Evolutionary conservation across 2,329 filamentous ascomycete species (phyloP), one percentile per base, ranked within the genome.

Genomic region (Teratosphaeria pseudoeucalypti): DNA sequence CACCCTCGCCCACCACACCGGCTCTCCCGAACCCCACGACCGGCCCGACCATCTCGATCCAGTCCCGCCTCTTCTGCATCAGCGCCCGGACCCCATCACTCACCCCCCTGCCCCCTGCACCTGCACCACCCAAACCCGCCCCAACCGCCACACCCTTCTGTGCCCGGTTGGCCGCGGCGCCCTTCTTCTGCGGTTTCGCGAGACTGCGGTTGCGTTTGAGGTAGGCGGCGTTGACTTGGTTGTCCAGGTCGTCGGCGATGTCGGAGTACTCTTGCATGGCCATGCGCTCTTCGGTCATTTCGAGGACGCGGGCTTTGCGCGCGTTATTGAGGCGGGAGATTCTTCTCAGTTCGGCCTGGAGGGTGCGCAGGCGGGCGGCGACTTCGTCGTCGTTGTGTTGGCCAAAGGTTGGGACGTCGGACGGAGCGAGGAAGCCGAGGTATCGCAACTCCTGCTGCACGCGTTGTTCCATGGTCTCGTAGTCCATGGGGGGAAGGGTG

Each of bases 191-290:
- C 74, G 74, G 85, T 90, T 78, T 97, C 95, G 72, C 92, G 90
- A 97, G 87, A 0, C 90, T 96, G 54, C 94, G 86, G 32, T 92
- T 97, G 27, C 94, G 88, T 77, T 99, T 99, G 53, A 95, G 85
- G 71, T 97, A 99, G 3, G 94, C 92, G 57, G 90, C 87, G 71
- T 97, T 92, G 52, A 97, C 91, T 72, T 97, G 94, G 52, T 86
- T 85, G 78, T 99, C 94, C 26, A 99, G 85, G 72, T 99, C 94
- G 72, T 99, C 94, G 56, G 95, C 87, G 67, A 99, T 99, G 59
- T 91, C 96, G 73, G 87, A 88, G 78, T 96, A 99, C 73, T 99
- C 94, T 71, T 99, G 94, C 76, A 94, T 87, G 0, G 94, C 94
- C 84, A 99, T 92, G 65, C 90, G 86, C 72, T 96, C 92, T 67